A percentile compares a stretch with the other conserved stretches of the same genome.
These are phyloP conservation scores for Combretum micranthum DNA, from an alignment of 345 rosid species.

Conservation along the genomic window DNA sequence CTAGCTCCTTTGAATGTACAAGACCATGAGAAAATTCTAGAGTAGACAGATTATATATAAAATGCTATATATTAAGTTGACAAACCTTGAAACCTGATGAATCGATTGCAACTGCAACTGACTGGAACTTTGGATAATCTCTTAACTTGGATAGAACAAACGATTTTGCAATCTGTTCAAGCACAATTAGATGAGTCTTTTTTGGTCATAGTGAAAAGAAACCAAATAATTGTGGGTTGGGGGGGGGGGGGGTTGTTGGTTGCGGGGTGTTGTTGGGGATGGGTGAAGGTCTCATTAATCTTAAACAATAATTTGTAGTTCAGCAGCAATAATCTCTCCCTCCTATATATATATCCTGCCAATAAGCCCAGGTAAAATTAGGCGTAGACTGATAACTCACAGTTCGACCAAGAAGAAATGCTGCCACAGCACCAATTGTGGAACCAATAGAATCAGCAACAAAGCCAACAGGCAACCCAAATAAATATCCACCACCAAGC, in stretches of 20 bases:
- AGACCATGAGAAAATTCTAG: neutral
- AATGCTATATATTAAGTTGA: slow-evolving; percentile 1
- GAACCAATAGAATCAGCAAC: slow-evolving; percentile 95
- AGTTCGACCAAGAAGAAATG: slow-evolving; percentile 89
- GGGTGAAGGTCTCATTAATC: no score
- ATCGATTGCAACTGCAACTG: slow-evolving; percentile 35
- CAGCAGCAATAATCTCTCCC: neutral
- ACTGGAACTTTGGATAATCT: slow-evolving; percentile 49
- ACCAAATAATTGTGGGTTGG: no score
- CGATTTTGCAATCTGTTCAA: slow-evolving; percentile 17
- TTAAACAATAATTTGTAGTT: neutral
- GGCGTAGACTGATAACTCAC: slow-evolving; percentile 25
- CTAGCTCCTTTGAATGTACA: neutral
- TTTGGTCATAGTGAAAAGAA: neutral
- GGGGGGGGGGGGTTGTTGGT: no score
- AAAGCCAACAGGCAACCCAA: slow-evolving; percentile 88
- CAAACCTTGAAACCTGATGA: slow-evolving; percentile 55
- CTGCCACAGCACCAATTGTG: slow-evolving; percentile 87
- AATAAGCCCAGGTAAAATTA: neutral
- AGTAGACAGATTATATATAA: neutral
- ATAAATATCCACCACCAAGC: slow-evolving; percentile 99
- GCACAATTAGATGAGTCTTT: neutral
- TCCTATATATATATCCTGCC: neutral
- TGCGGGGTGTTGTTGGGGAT: no score
- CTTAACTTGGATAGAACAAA: slow-evolving; percentile 38